A percentile compares a stretch with the other conserved stretches of the same genome.
Conservation (phyloP, 345 rosid species). For the Ricinus communis region DNA sequence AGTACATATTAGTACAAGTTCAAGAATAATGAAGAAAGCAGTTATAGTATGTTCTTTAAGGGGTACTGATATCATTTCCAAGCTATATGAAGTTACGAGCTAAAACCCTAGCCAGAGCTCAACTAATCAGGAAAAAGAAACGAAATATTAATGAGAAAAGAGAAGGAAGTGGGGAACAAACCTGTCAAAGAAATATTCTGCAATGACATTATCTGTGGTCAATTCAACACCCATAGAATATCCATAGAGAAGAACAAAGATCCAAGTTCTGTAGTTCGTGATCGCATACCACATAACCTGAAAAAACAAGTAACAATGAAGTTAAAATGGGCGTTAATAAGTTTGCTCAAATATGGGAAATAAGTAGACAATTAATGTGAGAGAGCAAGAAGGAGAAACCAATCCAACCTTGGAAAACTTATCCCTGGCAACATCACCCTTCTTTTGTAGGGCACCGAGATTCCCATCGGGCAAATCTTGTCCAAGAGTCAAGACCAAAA, state of each 20-base stretch:
- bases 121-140: too few species aligned
- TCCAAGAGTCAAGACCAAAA: conserved; percentile 68
- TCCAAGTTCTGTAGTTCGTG: conserved; percentile 87
- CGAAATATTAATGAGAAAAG: too few species aligned
- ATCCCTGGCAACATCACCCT: conserved; percentile 69
- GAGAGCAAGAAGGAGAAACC: background rate
- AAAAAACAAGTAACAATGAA: background rate
- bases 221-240: conserved; percentile 89
- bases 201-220: conserved; percentile 72
- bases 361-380: background rate
- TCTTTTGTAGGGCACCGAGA: conserved; percentile 60
- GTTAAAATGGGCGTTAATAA: background rate
- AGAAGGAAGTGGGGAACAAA: background rate
- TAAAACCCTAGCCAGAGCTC: too few species aligned
- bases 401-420: conserved; percentile 32
- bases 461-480: conserved; percentile 95
- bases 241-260: conserved; percentile 80
- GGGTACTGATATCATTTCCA: too few species aligned
- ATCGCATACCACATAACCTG: conserved; percentile 81
- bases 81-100: too few species aligned
- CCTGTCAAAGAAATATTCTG: conserved; percentile 83
- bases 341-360: too few species aligned
- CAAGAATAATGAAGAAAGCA: too few species aligned
- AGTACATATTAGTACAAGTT: too few species aligned
- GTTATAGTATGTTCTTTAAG: too few species aligned